Conservation (phyloP, 768 basidiomycete genomes). For the Mrakia blollopis region DNA sequence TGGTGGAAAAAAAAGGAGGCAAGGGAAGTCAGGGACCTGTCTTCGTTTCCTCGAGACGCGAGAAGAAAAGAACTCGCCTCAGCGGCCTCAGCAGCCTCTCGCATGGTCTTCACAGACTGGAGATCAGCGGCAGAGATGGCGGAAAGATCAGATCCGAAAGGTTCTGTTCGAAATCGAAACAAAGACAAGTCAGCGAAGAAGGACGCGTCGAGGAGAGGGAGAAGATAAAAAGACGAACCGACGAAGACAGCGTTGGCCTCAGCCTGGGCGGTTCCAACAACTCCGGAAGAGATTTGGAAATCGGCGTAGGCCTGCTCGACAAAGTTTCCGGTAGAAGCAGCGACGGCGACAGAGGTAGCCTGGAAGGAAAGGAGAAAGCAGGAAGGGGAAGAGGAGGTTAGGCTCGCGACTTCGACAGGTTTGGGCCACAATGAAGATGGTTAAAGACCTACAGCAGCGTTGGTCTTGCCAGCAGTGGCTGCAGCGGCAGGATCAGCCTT, state of each 20-base stretch:
- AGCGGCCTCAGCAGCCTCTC: conserved; percentile 1
- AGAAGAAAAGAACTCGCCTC: neutral
- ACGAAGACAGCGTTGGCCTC: neutral
- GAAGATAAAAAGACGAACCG: neutral
- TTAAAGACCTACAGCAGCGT: neutral
- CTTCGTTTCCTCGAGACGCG: too few relatives aligned
- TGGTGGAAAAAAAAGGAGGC: neutral
- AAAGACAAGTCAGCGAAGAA: neutral
- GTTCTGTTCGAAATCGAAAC: neutral
- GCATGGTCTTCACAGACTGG: neutral
- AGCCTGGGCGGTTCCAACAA: neutral
- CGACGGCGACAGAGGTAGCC: neutral
- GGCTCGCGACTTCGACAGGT: neutral
- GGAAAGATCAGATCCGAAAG: neutral
- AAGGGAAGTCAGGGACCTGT: neutral
- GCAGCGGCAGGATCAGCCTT: neutral
- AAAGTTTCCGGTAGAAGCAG: neutral
- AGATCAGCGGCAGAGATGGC: neutral
- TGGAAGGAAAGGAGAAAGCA: neutral
- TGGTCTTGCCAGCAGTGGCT: neutral
- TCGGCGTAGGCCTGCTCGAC: neutral
- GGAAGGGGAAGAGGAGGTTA: neutral
- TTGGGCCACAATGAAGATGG: neutral
- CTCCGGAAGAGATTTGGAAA: neutral
- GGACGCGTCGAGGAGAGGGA: neutral